phyloP scores from a whole-genome alignment of 1,284 basidiomycete species.

The Volvariella volvacea region DNA sequence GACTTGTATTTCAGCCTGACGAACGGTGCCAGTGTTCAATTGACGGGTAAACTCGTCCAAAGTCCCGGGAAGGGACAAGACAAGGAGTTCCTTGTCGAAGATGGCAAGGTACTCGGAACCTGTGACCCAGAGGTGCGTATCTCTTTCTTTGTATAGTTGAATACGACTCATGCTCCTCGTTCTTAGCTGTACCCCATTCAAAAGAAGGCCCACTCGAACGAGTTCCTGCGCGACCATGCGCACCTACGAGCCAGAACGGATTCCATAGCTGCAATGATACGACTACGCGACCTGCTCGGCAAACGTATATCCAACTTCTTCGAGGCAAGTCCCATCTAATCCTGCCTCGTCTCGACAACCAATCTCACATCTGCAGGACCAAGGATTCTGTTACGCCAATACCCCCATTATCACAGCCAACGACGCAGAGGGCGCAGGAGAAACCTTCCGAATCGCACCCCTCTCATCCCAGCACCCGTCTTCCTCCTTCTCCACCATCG shows the following conservation, averaged over 20 bases:
- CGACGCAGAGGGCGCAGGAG: slow-evolving; percentile 98
- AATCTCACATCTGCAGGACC: slow-evolving; percentile 32
- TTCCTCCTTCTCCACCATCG: slow-evolving; percentile 7
- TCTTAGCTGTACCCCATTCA: slow-evolving; percentile 78
- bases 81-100: slow-evolving; percentile 68
- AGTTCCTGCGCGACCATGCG: slow-evolving; percentile 76
- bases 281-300: slow-evolving; percentile 58
- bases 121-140: slow-evolving; percentile 67
- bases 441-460: slow-evolving; percentile 73
- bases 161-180: background rate
- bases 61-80: slow-evolving; percentile 69
- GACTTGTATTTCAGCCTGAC: slow-evolving; percentile 38
- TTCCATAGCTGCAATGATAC: slow-evolving; percentile 64
- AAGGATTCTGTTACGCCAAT: slow-evolving; percentile 77
- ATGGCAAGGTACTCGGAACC: slow-evolving; percentile 49
- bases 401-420: slow-evolving; percentile 87
- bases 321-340: slow-evolving; percentile 41
- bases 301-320: slow-evolving; percentile 57
- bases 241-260: slow-evolving; percentile 81
- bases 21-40: slow-evolving; percentile 66
- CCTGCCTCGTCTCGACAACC: background rate
- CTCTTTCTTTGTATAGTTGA: slow-evolving; percentile 1
- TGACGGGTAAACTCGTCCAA: slow-evolving; percentile 58
- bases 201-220: slow-evolving; percentile 70
- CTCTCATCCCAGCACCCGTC: slow-evolving; percentile 12